Evolutionary conservation across 140 eudicot genomes (phyloP).

Genomic region (Senecio squalidus): DNA sequence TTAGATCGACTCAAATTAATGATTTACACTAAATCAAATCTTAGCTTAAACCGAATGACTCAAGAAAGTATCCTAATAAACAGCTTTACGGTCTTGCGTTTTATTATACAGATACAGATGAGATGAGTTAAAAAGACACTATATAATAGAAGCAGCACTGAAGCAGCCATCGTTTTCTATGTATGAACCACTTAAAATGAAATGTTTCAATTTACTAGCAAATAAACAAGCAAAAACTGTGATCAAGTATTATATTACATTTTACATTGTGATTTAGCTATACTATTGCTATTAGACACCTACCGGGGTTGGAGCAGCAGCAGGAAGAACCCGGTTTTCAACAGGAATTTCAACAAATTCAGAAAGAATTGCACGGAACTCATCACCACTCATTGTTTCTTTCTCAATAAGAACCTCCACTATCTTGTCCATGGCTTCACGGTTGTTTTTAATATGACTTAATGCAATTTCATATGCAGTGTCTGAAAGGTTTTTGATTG

Average conservation of each 20-base stretch:
- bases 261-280: background rate
- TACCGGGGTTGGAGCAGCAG: slow-evolving; percentile 38
- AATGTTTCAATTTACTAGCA: slow-evolving; percentile 28
- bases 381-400: slow-evolving; percentile 90
- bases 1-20: too few species aligned
- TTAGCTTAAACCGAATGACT: too few species aligned
- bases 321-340: slow-evolving; percentile 64
- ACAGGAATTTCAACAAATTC: slow-evolving; percentile 86
- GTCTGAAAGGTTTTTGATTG: slow-evolving; percentile 80
- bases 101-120: too few species aligned
- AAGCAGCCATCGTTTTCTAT: slow-evolving; percentile 14
- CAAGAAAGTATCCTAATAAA: too few species aligned
- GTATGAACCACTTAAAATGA: slow-evolving; percentile 7
- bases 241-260: slow-evolving; percentile 21
- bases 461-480: slow-evolving; percentile 85
- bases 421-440: slow-evolving; percentile 96
- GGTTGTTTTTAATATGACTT: slow-evolving; percentile 73
- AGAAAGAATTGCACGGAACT: slow-evolving; percentile 82
- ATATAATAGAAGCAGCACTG: background rate
- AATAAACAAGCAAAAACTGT: slow-evolving; percentile 12
- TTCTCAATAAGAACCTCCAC: slow-evolving; percentile 89
- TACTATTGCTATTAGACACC: slow-evolving; percentile 26
- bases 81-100: too few species aligned
- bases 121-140: background rate
- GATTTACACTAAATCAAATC: too few species aligned